Conservation (phyloP, 1,284 basidiomycete species). For the Tilletia walkeri region DNA sequence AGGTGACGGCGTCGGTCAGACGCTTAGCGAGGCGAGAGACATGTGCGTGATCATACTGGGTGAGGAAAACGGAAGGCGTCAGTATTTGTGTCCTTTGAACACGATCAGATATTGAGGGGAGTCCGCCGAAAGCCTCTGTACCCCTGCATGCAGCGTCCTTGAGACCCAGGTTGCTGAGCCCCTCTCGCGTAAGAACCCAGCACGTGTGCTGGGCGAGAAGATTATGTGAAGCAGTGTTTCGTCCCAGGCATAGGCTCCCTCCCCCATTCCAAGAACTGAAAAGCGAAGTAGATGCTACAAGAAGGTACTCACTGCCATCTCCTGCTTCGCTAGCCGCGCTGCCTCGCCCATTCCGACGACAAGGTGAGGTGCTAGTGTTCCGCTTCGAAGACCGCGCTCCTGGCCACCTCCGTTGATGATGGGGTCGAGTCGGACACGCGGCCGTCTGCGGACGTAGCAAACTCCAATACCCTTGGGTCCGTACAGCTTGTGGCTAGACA, state of each 20-base stretch:
- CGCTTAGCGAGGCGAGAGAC: conserved; percentile 76
- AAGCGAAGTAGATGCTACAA: conserved; percentile 18
- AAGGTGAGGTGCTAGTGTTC: conserved; percentile 85
- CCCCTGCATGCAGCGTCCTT: not conserved
- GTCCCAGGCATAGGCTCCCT: conserved; percentile 39
- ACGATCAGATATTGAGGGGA: not conserved
- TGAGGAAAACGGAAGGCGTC: not conserved
- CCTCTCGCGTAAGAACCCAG: not conserved
- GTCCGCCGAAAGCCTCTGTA: not conserved
- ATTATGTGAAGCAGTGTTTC: conserved; percentile 13
- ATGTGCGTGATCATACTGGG: conserved; percentile 73
- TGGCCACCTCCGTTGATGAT: conserved; percentile 95
- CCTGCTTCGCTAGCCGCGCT: conserved; percentile 81
- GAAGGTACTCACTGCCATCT: conserved; percentile 77
- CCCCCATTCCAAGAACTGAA: conserved; percentile 60
- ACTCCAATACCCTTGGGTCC: conserved; percentile 97
- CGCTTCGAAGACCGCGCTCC: conserved; percentile 90
- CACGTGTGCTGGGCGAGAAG: not conserved
- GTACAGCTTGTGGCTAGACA: conserved; percentile 97
- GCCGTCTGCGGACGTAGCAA: conserved; percentile 86
- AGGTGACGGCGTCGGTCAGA: conserved; percentile 76
- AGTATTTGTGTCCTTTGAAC: not conserved
- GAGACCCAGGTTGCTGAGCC: not conserved
- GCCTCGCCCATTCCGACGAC: conserved; percentile 94
- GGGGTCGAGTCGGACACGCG: conserved; percentile 90